Evolutionary conservation across 345 rosid species (phyloP), one percentile per base, ranked within the genome.

Genomic region (Populus alba): DNA sequence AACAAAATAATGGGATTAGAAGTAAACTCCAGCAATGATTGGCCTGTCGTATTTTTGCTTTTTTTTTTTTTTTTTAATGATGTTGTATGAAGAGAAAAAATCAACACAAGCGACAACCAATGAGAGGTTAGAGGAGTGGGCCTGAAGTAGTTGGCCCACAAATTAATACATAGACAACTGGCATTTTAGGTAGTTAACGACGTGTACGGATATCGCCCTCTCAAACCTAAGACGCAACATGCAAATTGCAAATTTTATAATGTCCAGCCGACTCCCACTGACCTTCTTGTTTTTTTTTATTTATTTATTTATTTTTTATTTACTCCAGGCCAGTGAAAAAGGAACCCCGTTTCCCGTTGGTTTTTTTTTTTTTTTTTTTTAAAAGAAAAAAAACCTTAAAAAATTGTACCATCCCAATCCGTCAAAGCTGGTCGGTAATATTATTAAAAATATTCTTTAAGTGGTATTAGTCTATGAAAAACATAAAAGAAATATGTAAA

Each of bases 171-270:
- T 23, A n/a, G 53, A 68, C 49, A 51, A 35, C 27, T 75, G 79
- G 39, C 25, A 22, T 15, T 47, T 20, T n/a, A 31, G 68, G 70
- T 33, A 17, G 23, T 31, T 35, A 53, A 68, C 75, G 73, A 82
- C 81, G 76, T 74, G 78, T 69, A 81, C 81, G 81, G 76, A 78
- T 68, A 33, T 17, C 18, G 74, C 65, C 75, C 72, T 2, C 68
- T 68, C 70, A 29, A 81, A 59, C 78, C 78, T 69, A 77, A 72
- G 81, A 73, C 78, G n/a, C 29, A 35, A 66, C 78, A 47, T 25
- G 72, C 72, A 68, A 68, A 57, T 57, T n/a, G 63, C 27, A n/a
- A 57, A 57, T n/a, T 8, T 57, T 1, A 57, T n/a, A 8, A 57
- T 57, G 63, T n/a, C n/a, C 29, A n/a, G 63, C 63, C 15, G 63